These are phyloP conservation scores for Calonectria pteridis DNA, from an alignment of 2,329 filamentous ascomycete genomes.

Conservation along the genomic window DNA sequence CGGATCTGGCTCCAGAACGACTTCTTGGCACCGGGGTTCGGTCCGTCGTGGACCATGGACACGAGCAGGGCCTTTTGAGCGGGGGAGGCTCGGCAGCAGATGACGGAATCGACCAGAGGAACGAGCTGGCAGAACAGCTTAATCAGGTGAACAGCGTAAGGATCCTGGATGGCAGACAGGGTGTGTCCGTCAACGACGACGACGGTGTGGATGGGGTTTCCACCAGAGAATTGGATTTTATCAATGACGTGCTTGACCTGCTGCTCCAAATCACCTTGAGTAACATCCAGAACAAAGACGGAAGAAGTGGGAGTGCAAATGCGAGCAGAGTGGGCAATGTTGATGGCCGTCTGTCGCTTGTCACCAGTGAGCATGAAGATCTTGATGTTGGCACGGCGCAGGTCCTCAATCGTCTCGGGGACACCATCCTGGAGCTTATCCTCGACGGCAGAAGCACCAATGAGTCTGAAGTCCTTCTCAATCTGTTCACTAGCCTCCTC, in stretches of 20 bases:
- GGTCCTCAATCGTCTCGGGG: slow-evolving; percentile 86
- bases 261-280: slow-evolving; percentile 72
- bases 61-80: slow-evolving; percentile 94
- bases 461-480: slow-evolving; percentile 81
- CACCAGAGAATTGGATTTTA: slow-evolving; percentile 70
- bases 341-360: slow-evolving; percentile 88
- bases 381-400: slow-evolving; percentile 86
- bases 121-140: slow-evolving; percentile 83
- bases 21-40: slow-evolving; percentile 44
- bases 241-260: slow-evolving; percentile 71
- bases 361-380: slow-evolving; percentile 95
- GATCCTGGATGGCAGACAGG: slow-evolving; percentile 75
- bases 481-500: slow-evolving; percentile 84
- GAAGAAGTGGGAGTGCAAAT: slow-evolving; percentile 81
- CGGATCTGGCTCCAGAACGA: slow-evolving; percentile 47
- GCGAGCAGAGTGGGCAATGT: slow-evolving; percentile 81
- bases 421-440: slow-evolving; percentile 89
- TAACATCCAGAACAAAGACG: slow-evolving; percentile 79
- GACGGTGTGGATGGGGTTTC: slow-evolving; percentile 60
- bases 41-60: slow-evolving; percentile 79
- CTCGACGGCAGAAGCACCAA: slow-evolving; percentile 89
- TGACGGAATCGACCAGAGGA: slow-evolving; percentile 87
- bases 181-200: slow-evolving; percentile 92
- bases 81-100: slow-evolving; percentile 92
- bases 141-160: slow-evolving; percentile 53